These are phyloP conservation scores for Monarda citriodora DNA, from an alignment of 305 asterid species.

Conservation along the genomic window DNA sequence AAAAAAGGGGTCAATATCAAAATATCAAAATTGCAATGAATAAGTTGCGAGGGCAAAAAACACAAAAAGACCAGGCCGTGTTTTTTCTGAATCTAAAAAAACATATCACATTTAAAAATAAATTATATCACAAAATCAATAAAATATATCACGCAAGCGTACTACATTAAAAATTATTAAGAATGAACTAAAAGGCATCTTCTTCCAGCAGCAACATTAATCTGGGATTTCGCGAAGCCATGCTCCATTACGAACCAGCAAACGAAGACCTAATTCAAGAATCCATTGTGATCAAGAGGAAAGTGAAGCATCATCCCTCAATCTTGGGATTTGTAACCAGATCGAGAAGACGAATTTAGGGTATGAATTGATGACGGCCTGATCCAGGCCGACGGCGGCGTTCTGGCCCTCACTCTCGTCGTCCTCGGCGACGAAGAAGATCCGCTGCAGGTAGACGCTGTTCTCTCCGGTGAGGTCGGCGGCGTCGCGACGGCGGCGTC, in stretches of 20 bases:
- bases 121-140: too few relatives aligned
- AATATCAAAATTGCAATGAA: too few relatives aligned
- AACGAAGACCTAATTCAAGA: constrained; percentile 34
- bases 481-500: constrained; percentile 26
- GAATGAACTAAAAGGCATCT: too few relatives aligned
- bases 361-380: constrained; percentile 76
- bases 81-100: too few relatives aligned
- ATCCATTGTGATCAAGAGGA: constrained; percentile 29
- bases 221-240: neutral
- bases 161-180: too few relatives aligned
- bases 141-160: too few relatives aligned
- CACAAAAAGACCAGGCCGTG: too few relatives aligned
- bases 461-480: constrained; percentile 26
- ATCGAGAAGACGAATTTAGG: constrained; percentile 65
- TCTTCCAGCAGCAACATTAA: constrained; percentile 4
- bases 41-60: too few relatives aligned
- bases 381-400: constrained; percentile 77
- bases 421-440: constrained; percentile 78
- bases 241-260: constrained; percentile 7
- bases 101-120: too few relatives aligned
- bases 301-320: constrained; percentile 24
- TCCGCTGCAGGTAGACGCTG: constrained; percentile 73
- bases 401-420: constrained; percentile 49
- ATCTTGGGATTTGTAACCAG: constrained; percentile 30
- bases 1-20: too few relatives aligned